Conservation (phyloP, 2,329 filamentous ascomycete species). For the Triangularia setosa region DNA sequence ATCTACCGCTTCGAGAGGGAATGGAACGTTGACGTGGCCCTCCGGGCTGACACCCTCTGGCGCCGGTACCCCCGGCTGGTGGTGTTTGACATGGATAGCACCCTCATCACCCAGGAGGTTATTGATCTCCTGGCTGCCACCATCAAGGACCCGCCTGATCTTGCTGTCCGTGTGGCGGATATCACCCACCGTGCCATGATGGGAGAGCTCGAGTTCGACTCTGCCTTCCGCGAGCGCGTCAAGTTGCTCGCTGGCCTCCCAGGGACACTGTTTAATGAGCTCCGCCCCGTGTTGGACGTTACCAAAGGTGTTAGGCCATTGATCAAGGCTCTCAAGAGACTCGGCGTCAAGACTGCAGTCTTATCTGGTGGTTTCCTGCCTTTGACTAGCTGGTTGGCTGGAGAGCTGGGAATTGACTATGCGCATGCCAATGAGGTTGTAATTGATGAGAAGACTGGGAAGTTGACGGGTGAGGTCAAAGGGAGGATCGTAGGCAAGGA, state of each 20-base stretch:
- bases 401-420: conserved; percentile 77
- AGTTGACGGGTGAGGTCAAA: conserved; percentile 67
- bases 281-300: conserved; percentile 72
- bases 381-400: conserved; percentile 80
- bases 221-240: conserved; percentile 76
- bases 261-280: conserved; percentile 70
- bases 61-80: conserved; percentile 78
- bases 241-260: conserved; percentile 77
- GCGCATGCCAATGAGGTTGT: conserved; percentile 83
- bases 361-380: conserved; percentile 90
- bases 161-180: conserved; percentile 76
- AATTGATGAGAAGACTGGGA: conserved; percentile 50
- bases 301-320: conserved; percentile 77
- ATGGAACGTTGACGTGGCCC: conserved; percentile 81
- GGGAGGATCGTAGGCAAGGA: conserved; percentile 72
- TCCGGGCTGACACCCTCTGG: conserved; percentile 71
- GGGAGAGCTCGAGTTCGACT: conserved; percentile 88
- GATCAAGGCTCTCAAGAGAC: conserved; percentile 66
- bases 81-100: conserved; percentile 98
- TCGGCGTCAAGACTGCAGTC: conserved; percentile 86
- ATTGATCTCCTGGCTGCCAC: conserved; percentile 91
- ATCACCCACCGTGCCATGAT: conserved; percentile 96
- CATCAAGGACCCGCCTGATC: conserved; percentile 62
- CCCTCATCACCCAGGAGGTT: conserved; percentile 93
- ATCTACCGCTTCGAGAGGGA: conserved; percentile 82